Percentiles rank a stretch among this genome's conserved stretches.
These are phyloP conservation scores for Psilocybe cubensis DNA, from an alignment of 768 basidiomycete genomes.

Conservation along the genomic window DNA sequence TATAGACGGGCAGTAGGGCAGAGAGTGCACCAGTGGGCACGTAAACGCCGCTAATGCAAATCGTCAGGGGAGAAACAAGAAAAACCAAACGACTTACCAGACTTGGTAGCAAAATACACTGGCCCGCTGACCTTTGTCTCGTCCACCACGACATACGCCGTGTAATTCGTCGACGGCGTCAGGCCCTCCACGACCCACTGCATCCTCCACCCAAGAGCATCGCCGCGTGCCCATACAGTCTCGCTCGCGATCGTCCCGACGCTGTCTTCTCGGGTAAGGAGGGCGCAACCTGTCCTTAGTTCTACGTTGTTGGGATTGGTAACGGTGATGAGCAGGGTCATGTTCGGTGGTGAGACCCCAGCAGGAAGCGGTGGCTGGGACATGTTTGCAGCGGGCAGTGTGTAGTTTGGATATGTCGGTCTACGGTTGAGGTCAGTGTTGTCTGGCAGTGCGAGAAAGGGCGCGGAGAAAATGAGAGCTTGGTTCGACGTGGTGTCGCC, in stretches of 20 bases:
- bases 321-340: constrained; percentile 58
- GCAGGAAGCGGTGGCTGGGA: constrained; percentile 45
- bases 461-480: constrained; percentile 71
- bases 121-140: constrained; percentile 65
- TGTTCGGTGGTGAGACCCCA: constrained; percentile 39
- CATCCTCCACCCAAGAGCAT: constrained; percentile 57
- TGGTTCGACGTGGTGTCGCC: constrained; percentile 79
- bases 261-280: constrained; percentile 42
- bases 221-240: constrained; percentile 59
- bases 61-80: not conserved
- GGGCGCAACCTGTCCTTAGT: constrained; percentile 41
- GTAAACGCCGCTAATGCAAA: constrained; percentile 55
- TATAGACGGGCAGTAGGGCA: constrained; percentile 75
- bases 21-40: constrained; percentile 70
- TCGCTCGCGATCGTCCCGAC: constrained; percentile 44
- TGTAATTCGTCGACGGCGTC: constrained; percentile 74
- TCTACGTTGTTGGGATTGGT: constrained; percentile 46
- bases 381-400: constrained; percentile 62
- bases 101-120: constrained; percentile 77
- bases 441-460: constrained; percentile 38
- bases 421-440: constrained; percentile 27
- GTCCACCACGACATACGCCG: constrained; percentile 65
- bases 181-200: constrained; percentile 72
- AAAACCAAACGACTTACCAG: constrained; percentile 47
- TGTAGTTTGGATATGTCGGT: constrained; percentile 77